A percentile compares a stretch with the other conserved stretches of the same genome.
phyloP scores from a whole-genome alignment of 305 asterid genomes.

The Plantago coronopus region DNA sequence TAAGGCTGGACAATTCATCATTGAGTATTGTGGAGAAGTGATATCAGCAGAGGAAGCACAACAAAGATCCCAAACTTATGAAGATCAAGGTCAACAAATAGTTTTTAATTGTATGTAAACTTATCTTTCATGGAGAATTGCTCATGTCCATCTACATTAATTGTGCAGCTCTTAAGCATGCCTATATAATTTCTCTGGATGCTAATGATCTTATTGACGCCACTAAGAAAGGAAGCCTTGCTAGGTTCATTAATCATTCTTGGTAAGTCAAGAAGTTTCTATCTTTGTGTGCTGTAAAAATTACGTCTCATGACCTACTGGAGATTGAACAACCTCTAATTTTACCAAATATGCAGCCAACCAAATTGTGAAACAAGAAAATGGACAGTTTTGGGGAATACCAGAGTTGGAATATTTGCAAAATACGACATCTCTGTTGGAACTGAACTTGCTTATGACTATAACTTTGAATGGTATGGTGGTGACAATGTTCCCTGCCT shows the following conservation, averaged over 20 bases:
- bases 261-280: constrained; percentile 49
- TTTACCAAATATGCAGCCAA: constrained; percentile 46
- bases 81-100: constrained; percentile 58
- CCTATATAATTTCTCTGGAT: constrained; percentile 74
- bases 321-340: constrained; percentile 14
- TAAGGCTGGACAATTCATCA: constrained; percentile 84
- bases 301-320: too few species aligned
- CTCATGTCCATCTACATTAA: constrained; percentile 22
- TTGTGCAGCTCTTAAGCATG: constrained; percentile 69
- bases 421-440: constrained; percentile 60
- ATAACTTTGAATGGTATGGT: constrained; percentile 93
- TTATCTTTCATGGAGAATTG: constrained; percentile 22
- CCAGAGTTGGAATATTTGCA: constrained; percentile 89
- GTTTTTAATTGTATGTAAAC: constrained; percentile 14
- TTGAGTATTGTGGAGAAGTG: constrained; percentile 89
- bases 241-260: constrained; percentile 90
- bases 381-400: constrained; percentile 89
- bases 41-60: constrained; percentile 75
- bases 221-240: constrained; percentile 78
- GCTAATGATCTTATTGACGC: constrained; percentile 75
- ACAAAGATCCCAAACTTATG: constrained; percentile 62
- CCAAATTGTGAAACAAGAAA: constrained; percentile 97
- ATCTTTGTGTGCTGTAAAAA: too few species aligned
- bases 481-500: constrained; percentile 89
- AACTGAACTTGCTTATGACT: constrained; percentile 73